These are phyloP conservation scores for Camellia granthamiana DNA, from an alignment of 148 eudicot species.

Conservation along the genomic window DNA sequence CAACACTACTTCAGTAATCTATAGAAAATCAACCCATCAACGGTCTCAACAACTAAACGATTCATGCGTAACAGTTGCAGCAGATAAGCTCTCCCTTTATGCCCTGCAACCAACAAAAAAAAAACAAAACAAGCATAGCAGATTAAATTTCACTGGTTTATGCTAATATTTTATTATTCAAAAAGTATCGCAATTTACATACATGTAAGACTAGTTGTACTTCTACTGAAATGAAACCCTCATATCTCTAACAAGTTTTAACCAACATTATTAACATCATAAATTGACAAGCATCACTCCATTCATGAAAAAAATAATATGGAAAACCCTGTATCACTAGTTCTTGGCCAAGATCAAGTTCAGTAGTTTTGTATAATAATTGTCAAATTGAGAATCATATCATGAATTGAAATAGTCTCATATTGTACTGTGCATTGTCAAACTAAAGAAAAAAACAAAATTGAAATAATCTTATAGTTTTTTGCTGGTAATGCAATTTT, in stretches of 20 bases:
- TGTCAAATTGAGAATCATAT: too few relatives aligned
- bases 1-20: conserved; percentile 42
- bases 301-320: background rate
- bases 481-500: background rate
- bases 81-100: conserved; percentile 67
- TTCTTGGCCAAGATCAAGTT: background rate
- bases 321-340: background rate
- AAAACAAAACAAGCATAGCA: conserved; percentile 2
- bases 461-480: background rate
- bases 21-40: conserved; percentile 55
- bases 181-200: background rate
- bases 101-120: conserved; percentile 46
- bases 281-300: background rate
- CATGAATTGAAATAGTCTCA: background rate
- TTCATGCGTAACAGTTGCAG: conserved; percentile 72
- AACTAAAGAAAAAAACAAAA: background rate
- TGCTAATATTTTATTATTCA: background rate
- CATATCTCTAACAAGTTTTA: background rate
- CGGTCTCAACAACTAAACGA: conserved; percentile 56
- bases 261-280: background rate
- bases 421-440: background rate
- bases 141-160: background rate
- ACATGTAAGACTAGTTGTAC: background rate
- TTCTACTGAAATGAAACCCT: background rate
- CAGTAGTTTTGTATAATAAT: background rate